phyloP scores from a whole-genome alignment of 1,284 basidiomycete species.

The Tylopilus sp. region DNA sequence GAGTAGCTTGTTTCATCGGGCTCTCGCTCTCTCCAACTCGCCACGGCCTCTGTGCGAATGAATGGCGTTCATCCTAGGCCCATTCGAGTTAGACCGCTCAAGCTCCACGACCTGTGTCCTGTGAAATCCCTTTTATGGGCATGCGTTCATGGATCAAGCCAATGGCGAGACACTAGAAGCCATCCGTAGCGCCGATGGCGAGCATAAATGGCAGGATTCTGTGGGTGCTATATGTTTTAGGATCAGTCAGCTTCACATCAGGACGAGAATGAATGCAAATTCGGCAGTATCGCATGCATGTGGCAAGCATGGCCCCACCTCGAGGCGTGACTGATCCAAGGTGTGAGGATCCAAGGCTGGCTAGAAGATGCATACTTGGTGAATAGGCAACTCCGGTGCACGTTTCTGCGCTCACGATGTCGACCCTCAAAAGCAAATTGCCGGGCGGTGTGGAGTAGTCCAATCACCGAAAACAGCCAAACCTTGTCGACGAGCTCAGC shows the following conservation, averaged over 20 bases:
- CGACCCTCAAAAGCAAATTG: conserved; percentile 22
- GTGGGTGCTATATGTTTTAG: conserved; percentile 26
- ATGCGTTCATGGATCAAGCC: conserved; percentile 20
- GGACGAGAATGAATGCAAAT: conserved; percentile 34
- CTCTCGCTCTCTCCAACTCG: conserved; percentile 15
- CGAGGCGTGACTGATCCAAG: conserved; percentile 39
- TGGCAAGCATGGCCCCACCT: conserved; percentile 36
- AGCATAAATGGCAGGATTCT: conserved; percentile 25
- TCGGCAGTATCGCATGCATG: conserved; percentile 32
- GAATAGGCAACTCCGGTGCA: conserved; percentile 27
- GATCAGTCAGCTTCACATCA: conserved; percentile 22
- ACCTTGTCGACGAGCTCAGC: conserved; percentile 35
- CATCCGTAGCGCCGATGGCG: conserved; percentile 25
- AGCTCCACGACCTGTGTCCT: conserved; percentile 33
- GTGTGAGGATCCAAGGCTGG: conserved; percentile 30
- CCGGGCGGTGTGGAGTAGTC: conserved; percentile 26
- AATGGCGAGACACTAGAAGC: conserved; percentile 17
- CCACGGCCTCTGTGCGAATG: conserved; percentile 15
- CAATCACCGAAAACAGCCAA: conserved; percentile 29
- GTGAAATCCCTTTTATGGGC: conserved; percentile 23
- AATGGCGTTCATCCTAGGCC: conserved; percentile 21
- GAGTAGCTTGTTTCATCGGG: conserved; percentile 19
- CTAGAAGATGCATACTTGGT: conserved; percentile 6
- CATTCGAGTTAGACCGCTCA: conserved; percentile 23
- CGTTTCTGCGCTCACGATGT: conserved; percentile 17